Base-by-base conservation (phyloP, 2,329 filamentous ascomycete genomes). In the Helotiales sp. region DNA sequence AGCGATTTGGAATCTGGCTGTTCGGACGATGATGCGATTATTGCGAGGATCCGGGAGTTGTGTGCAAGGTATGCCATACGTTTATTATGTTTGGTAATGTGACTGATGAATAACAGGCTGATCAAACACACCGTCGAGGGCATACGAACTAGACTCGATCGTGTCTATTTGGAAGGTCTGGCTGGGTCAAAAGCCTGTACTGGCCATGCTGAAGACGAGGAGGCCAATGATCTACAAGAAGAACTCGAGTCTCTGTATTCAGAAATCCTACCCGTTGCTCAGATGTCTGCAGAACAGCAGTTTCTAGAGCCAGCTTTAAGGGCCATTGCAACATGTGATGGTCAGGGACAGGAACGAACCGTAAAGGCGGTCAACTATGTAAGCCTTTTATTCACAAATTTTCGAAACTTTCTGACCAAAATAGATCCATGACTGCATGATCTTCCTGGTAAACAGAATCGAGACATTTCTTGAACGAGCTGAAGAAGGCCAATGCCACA, bases 221-320 rank as follows among this genome's bases (percentile, higher is more conserved):
- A 87, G 58, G 81, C 84, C 10, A 79, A 78, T 15, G 81, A 83
- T 3, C 75, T 91, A 1, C 85, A 89, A 72, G 84, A 86, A 34
- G 90, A 92, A 73, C 81, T 93, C 0, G 88, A 91, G 70, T 91
- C 89, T 4, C 80, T 93, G 2, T 89, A 91, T 71, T 81, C 88
- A 0, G 91, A 93, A 74, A 88, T 93, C 47, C 80, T 90, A 0
- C 87, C 89, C 0, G 87, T 93, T 1, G 86, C 89, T 6, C 87
- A 91, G 69, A 92, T 93, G 87, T 87, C 89, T 0, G 83, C 89
- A 0, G 88, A 92, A 70, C 86, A 90, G 72, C 87, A 91, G 74
- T 85, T 89, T 71, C 81, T 90, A 5, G 84, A 87, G 67, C 89
- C 90, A 0, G 86, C 89, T 1, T 78, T 87, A 6, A 78, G 79